A percentile compares a stretch with the other conserved stretches of the same genome.
Evolutionary conservation across 176 grass and related monocot species (phyloP).

Genomic region (Carex pumila): DNA sequence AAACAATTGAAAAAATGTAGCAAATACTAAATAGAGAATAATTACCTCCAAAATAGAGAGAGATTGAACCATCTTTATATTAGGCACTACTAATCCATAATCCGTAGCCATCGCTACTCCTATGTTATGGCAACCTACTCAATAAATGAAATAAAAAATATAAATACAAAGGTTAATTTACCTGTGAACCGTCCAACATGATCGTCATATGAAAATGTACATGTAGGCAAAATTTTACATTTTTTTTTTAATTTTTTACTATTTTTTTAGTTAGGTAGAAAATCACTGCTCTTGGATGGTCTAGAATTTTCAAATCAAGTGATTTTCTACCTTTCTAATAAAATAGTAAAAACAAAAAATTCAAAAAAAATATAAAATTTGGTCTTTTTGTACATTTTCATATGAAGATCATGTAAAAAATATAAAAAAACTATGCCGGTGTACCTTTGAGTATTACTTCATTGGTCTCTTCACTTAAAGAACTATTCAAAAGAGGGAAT

Average conservation of each 20-base stretch:
- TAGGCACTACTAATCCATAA: slow-evolving; percentile 91
- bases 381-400: too few relatives aligned
- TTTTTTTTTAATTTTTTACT: too few relatives aligned
- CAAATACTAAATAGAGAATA: not conserved
- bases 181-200: too few relatives aligned
- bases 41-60: slow-evolving; percentile 81
- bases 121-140: slow-evolving; percentile 80
- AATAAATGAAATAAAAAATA: slow-evolving; percentile 15
- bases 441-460: slow-evolving; percentile 89
- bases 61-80: slow-evolving; percentile 89
- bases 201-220: too few relatives aligned
- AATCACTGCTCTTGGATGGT: too few relatives aligned
- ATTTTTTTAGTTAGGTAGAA: too few relatives aligned
- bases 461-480: slow-evolving; percentile 58
- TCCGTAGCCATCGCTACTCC: slow-evolving; percentile 85
- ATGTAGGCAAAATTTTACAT: too few relatives aligned
- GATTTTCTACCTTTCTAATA: too few relatives aligned
- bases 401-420: too few relatives aligned
- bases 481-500: slow-evolving; percentile 87
- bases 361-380: too few relatives aligned
- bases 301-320: too few relatives aligned
- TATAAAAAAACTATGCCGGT: not conserved
- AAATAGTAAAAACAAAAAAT: too few relatives aligned
- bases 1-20: not conserved
- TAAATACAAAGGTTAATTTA: not conserved